These are phyloP conservation scores for Exidia glandulosa DNA, from an alignment of 768 basidiomycete genomes.

Conservation along the genomic window DNA sequence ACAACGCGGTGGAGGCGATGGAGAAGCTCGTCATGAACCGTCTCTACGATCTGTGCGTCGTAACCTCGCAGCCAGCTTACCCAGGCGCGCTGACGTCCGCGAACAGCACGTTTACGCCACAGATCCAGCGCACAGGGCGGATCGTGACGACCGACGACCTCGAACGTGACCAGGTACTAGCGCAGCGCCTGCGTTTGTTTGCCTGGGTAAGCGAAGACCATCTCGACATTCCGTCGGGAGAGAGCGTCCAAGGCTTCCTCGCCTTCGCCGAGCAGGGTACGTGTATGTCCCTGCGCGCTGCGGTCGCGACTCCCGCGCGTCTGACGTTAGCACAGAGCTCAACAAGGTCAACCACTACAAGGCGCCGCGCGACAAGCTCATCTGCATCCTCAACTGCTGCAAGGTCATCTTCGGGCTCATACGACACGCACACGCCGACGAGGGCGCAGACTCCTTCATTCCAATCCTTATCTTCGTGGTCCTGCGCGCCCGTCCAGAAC, in stretches of 20 bases:
- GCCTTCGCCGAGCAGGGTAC: slow-evolving; percentile 82
- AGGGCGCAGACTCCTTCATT: slow-evolving; percentile 89
- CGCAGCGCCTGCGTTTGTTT: slow-evolving; percentile 84
- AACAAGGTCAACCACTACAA: slow-evolving; percentile 98
- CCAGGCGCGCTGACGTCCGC: not conserved
- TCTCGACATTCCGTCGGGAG: slow-evolving; percentile 76
- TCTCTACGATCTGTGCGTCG: slow-evolving; percentile 82
- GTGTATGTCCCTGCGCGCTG: slow-evolving; percentile 1
- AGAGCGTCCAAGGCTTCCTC: slow-evolving; percentile 69
- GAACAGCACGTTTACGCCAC: slow-evolving; percentile 83
- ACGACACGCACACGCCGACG: slow-evolving; percentile 71
- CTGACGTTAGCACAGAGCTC: slow-evolving; percentile 44
- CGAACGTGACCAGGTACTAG: slow-evolving; percentile 86
- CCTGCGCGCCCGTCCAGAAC: slow-evolving; percentile 85
- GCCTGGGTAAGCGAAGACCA: slow-evolving; percentile 84
- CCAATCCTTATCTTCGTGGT: slow-evolving; percentile 92
- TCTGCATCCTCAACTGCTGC: slow-evolving; percentile 94
- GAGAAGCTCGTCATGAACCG: slow-evolving; percentile 99
- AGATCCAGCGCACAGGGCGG: slow-evolving; percentile 50
- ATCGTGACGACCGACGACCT: slow-evolving; percentile 89
- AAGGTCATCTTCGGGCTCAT: slow-evolving; percentile 98
- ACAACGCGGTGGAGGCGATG: slow-evolving; percentile 97
- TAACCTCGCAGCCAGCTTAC: not conserved
- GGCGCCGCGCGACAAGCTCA: slow-evolving; percentile 94
- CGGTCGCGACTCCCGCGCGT: not conserved